These are phyloP conservation scores for Saccharomycopsis synnaedendra DNA, from an alignment of 805 yeast species.

Conservation along the genomic window DNA sequence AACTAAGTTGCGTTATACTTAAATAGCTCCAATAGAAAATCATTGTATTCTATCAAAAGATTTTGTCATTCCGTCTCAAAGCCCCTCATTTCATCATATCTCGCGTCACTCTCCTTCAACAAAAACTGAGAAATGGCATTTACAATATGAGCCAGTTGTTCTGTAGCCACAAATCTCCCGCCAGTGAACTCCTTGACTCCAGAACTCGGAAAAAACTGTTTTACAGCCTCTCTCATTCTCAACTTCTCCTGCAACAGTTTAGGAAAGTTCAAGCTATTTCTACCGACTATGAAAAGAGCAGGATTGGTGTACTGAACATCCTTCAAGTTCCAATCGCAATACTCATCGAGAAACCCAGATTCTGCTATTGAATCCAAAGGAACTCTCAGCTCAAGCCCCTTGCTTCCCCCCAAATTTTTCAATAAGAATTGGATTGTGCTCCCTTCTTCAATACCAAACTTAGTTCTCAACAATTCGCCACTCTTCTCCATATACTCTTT, in stretches of 20 bases:
- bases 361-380: constrained; percentile 7
- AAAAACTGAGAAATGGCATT: constrained; percentile 15
- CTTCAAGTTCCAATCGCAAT: constrained; percentile 6
- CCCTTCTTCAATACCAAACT: constrained; percentile 7
- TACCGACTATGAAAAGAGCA: constrained; percentile 14
- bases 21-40: no score
- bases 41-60: no score
- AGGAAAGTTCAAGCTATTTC: constrained; percentile 1
- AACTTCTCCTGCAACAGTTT: neutral
- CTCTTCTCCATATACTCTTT: constrained; percentile 9
- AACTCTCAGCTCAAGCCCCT: constrained; percentile 9
- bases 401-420: constrained; percentile 3
- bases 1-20: no score
- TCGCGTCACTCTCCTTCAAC: constrained; percentile 8
- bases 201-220: constrained; percentile 20
- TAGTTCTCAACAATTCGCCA: constrained; percentile 2
- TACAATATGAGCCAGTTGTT: constrained; percentile 10
- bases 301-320: constrained; percentile 2
- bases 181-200: constrained; percentile 20
- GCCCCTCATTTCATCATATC: constrained; percentile 9
- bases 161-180: constrained; percentile 18
- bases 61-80: no score
- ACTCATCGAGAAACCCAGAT: neutral
- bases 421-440: constrained; percentile 1
- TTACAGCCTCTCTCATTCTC: constrained; percentile 11